These are phyloP conservation scores for Nymphaea thermarum DNA, from an alignment of 164 flowering plant species.

Conservation along the genomic window DNA sequence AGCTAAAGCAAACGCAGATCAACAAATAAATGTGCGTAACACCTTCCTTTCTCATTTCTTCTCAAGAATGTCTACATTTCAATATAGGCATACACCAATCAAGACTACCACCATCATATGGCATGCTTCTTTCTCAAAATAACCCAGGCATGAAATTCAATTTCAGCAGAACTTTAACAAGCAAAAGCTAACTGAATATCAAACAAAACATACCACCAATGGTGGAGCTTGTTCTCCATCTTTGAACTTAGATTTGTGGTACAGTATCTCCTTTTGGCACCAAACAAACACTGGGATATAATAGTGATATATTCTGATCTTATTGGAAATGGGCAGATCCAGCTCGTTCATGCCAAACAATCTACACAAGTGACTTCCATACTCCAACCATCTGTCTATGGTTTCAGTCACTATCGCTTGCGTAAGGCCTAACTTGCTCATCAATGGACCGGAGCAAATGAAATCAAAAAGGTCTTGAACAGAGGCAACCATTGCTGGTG, in stretches of 20 bases:
- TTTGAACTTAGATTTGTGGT: constrained; percentile 47
- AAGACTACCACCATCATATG: no score
- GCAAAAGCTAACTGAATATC: background rate
- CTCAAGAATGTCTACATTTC: no score
- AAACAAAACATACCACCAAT: constrained; percentile 51
- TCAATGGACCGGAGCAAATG: constrained; percentile 74
- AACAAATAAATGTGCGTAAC: no score
- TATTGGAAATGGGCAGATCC: constrained; percentile 46
- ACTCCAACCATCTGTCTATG: constrained; percentile 71
- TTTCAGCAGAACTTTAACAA: background rate
- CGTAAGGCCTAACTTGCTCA: constrained; percentile 44
- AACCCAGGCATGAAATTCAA: no score
- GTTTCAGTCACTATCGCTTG: constrained; percentile 45
- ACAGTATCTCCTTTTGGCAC: constrained; percentile 84
- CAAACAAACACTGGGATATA: constrained; percentile 88
- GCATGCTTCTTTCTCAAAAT: no score
- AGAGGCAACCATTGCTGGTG: constrained; percentile 53
- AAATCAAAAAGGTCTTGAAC: constrained; percentile 70
- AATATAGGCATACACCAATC: no score
- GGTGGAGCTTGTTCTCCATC: constrained; percentile 79
- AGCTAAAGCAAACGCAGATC: no score
- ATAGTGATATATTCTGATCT: constrained; percentile 75
- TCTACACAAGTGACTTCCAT: constrained; percentile 46
- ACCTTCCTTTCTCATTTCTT: no score
- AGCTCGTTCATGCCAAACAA: constrained; percentile 63